phyloP scores from a whole-genome alignment of 2,329 filamentous ascomycete genomes.

The Leptographium radiaticola region DNA sequence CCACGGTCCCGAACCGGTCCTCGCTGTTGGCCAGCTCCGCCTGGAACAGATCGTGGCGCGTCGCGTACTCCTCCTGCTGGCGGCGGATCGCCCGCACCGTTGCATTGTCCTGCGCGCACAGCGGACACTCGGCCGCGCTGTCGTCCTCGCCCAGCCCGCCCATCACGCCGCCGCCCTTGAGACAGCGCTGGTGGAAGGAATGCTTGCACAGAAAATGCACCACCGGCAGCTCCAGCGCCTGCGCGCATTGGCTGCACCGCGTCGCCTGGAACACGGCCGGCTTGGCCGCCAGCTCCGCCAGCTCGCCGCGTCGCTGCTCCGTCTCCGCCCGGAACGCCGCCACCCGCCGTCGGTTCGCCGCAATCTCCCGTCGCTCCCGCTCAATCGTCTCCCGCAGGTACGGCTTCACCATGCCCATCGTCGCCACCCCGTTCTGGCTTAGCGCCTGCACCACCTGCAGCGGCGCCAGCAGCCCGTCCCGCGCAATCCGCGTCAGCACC shows the following conservation, averaged over 20 bases:
- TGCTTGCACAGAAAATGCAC: constrained; percentile 98
- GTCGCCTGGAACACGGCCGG: constrained; percentile 85
- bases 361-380: constrained; percentile 77
- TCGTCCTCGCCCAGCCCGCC: constrained; percentile 2
- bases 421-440: constrained; percentile 56
- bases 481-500: constrained; percentile 76
- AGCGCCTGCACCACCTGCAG: constrained; percentile 93
- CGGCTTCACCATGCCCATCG: constrained; percentile 92
- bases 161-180: constrained; percentile 32
- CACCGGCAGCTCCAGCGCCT: constrained; percentile 68
- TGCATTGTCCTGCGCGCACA: constrained; percentile 72
- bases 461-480: constrained; percentile 85
- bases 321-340: constrained; percentile 76
- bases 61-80: constrained; percentile 75
- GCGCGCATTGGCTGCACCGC: constrained; percentile 70
- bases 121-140: constrained; percentile 56
- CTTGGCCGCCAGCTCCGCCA: constrained; percentile 62
- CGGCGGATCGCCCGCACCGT: constrained; percentile 78
- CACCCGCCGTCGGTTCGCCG: constrained; percentile 65
- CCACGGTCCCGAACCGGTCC: constrained; percentile 80
- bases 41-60: constrained; percentile 79
- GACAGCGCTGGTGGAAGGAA: constrained; percentile 84
- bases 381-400: constrained; percentile 85
- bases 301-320: constrained; percentile 62
- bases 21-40: constrained; percentile 63